Percentiles rank a stretch among this genome's conserved stretches.
Conservation (phyloP, 2,329 filamentous ascomycete genomes). For the Corynespora cassiicola region DNA sequence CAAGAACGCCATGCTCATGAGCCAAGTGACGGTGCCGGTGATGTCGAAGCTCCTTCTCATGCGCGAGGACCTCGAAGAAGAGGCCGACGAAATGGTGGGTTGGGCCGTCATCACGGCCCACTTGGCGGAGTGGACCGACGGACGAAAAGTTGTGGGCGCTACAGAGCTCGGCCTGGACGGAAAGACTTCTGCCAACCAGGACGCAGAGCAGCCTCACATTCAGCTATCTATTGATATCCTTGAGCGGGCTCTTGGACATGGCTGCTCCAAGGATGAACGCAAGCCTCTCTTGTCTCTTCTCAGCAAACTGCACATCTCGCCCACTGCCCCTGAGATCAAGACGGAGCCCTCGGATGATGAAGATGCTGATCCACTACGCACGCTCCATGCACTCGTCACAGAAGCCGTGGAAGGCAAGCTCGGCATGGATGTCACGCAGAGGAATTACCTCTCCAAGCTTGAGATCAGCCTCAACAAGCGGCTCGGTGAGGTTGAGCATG, state of each 20-base stretch:
- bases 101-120: constrained; percentile 80
- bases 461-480: constrained; percentile 59
- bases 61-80: constrained; percentile 70
- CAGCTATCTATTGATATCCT: constrained; percentile 79
- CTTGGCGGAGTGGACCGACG: constrained; percentile 94
- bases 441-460: constrained; percentile 63
- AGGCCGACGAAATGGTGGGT: constrained; percentile 74
- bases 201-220: constrained; percentile 81
- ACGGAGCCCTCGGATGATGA: constrained; percentile 21
- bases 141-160: constrained; percentile 75
- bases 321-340: constrained; percentile 52
- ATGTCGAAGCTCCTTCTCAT: constrained; percentile 71
- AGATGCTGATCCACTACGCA: constrained; percentile 31
- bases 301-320: constrained; percentile 79
- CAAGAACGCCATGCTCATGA: constrained; percentile 85
- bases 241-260: constrained; percentile 71
- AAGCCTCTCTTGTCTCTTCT: constrained; percentile 71
- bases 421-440: constrained; percentile 59
- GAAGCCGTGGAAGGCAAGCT: constrained; percentile 58
- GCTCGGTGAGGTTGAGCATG: constrained; percentile 46
- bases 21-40: constrained; percentile 73
- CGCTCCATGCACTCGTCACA: constrained; percentile 53
- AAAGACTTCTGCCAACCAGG: constrained; percentile 62
- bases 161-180: constrained; percentile 48
- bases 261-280: constrained; percentile 78